Conservation (phyloP, 2,329 filamentous ascomycete genomes). For the Aspergillus melleus region DNA sequence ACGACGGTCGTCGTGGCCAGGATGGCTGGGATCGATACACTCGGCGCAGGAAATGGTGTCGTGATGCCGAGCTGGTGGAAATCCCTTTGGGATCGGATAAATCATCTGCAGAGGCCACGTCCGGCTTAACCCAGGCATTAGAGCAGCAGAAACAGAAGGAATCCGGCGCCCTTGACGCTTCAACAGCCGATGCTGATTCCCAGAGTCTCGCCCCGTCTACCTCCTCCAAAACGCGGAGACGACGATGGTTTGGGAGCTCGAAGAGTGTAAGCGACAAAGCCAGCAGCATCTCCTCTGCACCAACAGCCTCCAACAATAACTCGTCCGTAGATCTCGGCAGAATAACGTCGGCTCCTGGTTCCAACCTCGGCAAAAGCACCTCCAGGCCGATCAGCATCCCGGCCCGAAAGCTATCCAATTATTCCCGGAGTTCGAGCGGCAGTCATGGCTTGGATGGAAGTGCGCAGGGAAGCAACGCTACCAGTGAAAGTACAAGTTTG, state of each 20-base stretch:
- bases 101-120: slow-evolving; percentile 43
- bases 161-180: slow-evolving; percentile 17
- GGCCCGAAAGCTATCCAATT: slow-evolving; percentile 27
- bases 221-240: slow-evolving; percentile 32
- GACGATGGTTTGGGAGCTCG: slow-evolving; percentile 40
- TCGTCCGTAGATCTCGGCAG: slow-evolving; percentile 23
- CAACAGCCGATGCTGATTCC: slow-evolving; percentile 24
- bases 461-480: slow-evolving; percentile 25
- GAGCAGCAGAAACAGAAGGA: slow-evolving; percentile 25
- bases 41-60: slow-evolving; percentile 89
- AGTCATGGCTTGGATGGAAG: slow-evolving; percentile 23
- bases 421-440: slow-evolving; percentile 20
- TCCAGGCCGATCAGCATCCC: slow-evolving; percentile 35
- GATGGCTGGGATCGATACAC: slow-evolving; percentile 97
- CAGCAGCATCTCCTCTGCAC: slow-evolving; percentile 22
- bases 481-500: slow-evolving; percentile 34
- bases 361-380: slow-evolving; percentile 17
- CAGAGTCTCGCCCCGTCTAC: slow-evolving; percentile 30
- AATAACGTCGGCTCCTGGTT: slow-evolving; percentile 23
- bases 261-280: slow-evolving; percentile 31
- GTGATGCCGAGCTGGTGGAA: slow-evolving; percentile 93
- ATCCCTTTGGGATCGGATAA: slow-evolving; percentile 50
- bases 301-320: slow-evolving; percentile 20
- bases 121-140: slow-evolving; percentile 30
- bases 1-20: slow-evolving; percentile 75